phyloP scores from a whole-genome alignment of 1,284 basidiomycete genomes.

The Fomitiporia mediterranea region DNA sequence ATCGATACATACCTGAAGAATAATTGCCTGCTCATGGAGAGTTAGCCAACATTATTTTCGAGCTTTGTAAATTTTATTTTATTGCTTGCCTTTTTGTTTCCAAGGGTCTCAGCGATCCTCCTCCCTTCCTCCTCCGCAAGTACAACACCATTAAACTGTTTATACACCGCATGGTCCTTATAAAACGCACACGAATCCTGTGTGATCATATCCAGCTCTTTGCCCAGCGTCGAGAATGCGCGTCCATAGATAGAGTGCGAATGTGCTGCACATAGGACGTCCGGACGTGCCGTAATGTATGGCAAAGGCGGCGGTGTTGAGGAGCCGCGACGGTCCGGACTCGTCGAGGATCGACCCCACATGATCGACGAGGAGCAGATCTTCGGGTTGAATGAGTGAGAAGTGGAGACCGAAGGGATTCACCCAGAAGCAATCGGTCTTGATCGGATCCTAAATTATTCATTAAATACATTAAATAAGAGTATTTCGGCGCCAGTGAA shows the following conservation, averaged over 20 bases:
- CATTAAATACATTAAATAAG: neutral
- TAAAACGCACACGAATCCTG: constrained; percentile 48
- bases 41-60: too few relatives aligned
- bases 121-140: constrained; percentile 52
- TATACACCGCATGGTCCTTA: constrained; percentile 40
- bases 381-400: constrained; percentile 40
- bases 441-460: constrained; percentile 39
- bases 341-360: constrained; percentile 42
- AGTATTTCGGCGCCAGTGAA: too few relatives aligned
- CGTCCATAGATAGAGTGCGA: constrained; percentile 59
- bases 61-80: constrained; percentile 11
- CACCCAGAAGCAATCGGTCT: constrained; percentile 51
- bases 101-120: constrained; percentile 50
- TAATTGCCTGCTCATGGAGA: constrained; percentile 26
- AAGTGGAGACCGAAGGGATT: constrained; percentile 47
- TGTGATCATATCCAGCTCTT: constrained; percentile 48
- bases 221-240: constrained; percentile 55
- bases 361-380: constrained; percentile 46
- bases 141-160: constrained; percentile 53
- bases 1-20: constrained; percentile 23
- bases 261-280: constrained; percentile 61
- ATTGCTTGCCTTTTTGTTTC: constrained; percentile 39
- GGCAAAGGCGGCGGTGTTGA: constrained; percentile 47
- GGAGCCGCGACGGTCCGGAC: constrained; percentile 35
- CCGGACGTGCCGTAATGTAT: constrained; percentile 53